A percentile compares a stretch with the other conserved stretches of the same genome.
These are phyloP conservation scores for Arthrobotrys sinensis DNA, from an alignment of 2,329 filamentous ascomycete species.

Conservation along the genomic window DNA sequence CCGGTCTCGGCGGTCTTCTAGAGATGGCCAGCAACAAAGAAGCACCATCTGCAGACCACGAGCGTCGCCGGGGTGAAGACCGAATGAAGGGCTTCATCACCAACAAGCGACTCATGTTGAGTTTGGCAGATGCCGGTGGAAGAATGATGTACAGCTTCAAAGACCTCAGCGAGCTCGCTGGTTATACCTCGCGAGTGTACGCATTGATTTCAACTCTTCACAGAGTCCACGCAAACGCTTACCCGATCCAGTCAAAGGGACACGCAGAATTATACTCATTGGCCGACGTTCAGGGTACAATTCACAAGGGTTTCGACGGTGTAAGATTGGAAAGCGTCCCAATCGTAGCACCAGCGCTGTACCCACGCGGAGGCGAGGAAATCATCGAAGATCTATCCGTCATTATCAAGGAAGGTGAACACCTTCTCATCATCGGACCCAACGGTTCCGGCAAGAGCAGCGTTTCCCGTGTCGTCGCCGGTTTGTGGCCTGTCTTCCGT, in stretches of 20 bases:
- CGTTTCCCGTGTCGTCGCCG: conserved; percentile 87
- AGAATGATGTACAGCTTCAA: conserved; percentile 99
- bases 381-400: conserved; percentile 90
- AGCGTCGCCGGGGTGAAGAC: conserved; percentile 72
- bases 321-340: conserved; percentile 94
- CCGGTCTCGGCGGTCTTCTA: conserved; percentile 81
- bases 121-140: conserved; percentile 93
- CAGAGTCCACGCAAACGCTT: conserved; percentile 90
- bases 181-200: conserved; percentile 96
- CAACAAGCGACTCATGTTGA: conserved; percentile 98
- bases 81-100: conserved; percentile 99
- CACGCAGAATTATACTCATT: conserved; percentile 88
- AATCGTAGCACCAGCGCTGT: conserved; percentile 87
- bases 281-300: conserved; percentile 91
- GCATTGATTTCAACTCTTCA: conserved; percentile 95
- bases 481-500: conserved; percentile 95
- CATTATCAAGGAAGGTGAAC: conserved; percentile 89
- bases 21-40: conserved; percentile 73
- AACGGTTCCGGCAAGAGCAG: conserved; percentile 96
- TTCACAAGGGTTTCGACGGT: conserved; percentile 94
- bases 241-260: conserved; percentile 78
- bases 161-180: conserved; percentile 93
- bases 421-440: conserved; percentile 92
- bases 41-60: conserved; percentile 71
- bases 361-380: conserved; percentile 91